A percentile compares a stretch with the other conserved stretches of the same genome.
Conservation (phyloP, 306 rosid species). For the Hippophae gyantsensis region DNA sequence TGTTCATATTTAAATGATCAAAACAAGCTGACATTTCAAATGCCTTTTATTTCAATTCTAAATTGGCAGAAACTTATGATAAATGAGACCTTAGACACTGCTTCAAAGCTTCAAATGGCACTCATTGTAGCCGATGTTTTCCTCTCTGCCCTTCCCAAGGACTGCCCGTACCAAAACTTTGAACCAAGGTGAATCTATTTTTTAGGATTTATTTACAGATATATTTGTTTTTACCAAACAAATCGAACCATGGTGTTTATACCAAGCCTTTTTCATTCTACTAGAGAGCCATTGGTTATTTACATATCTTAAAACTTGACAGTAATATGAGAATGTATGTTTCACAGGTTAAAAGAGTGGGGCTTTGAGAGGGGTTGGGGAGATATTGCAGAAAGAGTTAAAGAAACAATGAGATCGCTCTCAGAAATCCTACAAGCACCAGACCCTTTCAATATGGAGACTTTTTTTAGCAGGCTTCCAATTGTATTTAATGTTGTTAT, state of each 20-base stretch:
- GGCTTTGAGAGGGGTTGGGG: conserved; percentile 99
- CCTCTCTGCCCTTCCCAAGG: conserved; percentile 46
- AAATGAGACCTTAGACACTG: conserved; percentile 45
- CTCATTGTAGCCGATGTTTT: conserved; percentile 51
- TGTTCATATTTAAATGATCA: too few relatives aligned
- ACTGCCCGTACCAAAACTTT: conserved; percentile 45
- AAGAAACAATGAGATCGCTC: conserved; percentile 52
- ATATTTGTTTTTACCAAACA: background rate
- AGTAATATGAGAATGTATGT: conserved; percentile 1
- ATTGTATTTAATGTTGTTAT: conserved; percentile 69
- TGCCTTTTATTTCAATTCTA: conserved; percentile 2
- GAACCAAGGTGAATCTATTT: conserved; percentile 43
- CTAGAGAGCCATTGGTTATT: too few relatives aligned
- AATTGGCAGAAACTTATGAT: conserved; percentile 57
- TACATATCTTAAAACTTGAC: background rate
- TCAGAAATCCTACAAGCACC: conserved; percentile 87
- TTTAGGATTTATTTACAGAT: background rate
- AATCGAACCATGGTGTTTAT: too few relatives aligned
- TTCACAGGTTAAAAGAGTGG: conserved; percentile 73
- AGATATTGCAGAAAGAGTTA: conserved; percentile 60
- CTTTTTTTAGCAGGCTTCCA: conserved; percentile 61
- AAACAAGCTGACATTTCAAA: background rate
- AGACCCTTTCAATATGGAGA: conserved; percentile 57
- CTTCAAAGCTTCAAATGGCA: conserved; percentile 64
- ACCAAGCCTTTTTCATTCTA: too few relatives aligned